phyloP scores from a whole-genome alignment of 2,329 filamentous ascomycete genomes.

The Cladosporium sp. region DNA sequence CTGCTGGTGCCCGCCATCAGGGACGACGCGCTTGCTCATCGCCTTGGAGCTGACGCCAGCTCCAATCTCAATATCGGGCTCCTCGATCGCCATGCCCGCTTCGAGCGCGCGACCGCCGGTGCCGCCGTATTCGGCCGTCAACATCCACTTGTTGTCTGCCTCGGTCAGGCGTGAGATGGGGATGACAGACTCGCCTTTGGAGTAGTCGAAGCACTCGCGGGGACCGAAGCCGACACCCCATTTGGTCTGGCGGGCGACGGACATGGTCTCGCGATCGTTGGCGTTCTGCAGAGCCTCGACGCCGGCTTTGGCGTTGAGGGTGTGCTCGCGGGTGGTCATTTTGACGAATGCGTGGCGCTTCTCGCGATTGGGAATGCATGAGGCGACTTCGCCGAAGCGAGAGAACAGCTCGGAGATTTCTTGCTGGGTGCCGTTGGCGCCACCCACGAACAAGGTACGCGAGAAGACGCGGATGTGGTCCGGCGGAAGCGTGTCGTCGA shows the following conservation, averaged over 20 bases:
- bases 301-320: constrained; percentile 74
- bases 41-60: constrained; percentile 91
- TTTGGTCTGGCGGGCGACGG: constrained; percentile 67
- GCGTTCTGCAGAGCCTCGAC: constrained; percentile 91
- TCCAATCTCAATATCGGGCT: constrained; percentile 97
- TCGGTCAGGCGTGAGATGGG: constrained; percentile 91
- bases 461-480: constrained; percentile 89
- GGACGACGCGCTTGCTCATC: constrained; percentile 35
- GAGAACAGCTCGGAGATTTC: constrained; percentile 79
- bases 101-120: constrained; percentile 80
- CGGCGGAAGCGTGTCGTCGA: constrained; percentile 67
- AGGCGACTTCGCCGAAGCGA: constrained; percentile 83
- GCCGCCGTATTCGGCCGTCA: constrained; percentile 88
- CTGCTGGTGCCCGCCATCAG: constrained; percentile 14
- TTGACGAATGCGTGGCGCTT: constrained; percentile 99
- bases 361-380: constrained; percentile 96
- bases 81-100: constrained; percentile 82
- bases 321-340: constrained; percentile 87
- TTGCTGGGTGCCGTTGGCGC: constrained; percentile 73
- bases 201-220: constrained; percentile 94
- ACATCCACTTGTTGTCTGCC: constrained; percentile 94
- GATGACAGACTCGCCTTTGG: constrained; percentile 85
- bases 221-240: constrained; percentile 98
- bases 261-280: constrained; percentile 66
- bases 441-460: constrained; percentile 92